phyloP scores from a whole-genome alignment of 306 rosid genomes.

The Trichosanthes truncata region DNA sequence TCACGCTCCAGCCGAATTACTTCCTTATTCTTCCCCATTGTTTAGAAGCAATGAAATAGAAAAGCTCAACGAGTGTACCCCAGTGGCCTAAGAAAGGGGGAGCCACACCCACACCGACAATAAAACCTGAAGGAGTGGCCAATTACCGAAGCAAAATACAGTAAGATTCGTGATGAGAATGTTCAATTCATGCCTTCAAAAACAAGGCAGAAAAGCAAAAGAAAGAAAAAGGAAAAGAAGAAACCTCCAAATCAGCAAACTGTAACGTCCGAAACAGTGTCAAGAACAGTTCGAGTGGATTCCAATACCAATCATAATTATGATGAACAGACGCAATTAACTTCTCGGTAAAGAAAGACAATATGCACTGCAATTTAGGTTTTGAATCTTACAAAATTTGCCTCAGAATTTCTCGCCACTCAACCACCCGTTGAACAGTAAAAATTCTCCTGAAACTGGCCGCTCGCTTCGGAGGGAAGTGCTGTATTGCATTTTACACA shows the following conservation, averaged over 20 bases:
- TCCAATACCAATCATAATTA: not conserved
- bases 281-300: not conserved
- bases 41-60: not conserved
- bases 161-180: not conserved
- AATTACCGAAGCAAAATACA: not conserved
- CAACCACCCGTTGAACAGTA: not conserved
- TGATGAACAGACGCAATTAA: not conserved
- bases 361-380: not conserved
- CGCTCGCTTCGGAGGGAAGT: not conserved
- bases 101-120: not conserved
- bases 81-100: not conserved
- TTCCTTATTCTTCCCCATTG: slow-evolving; percentile 34
- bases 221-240: not conserved
- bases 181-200: not conserved
- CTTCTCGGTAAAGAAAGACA: not conserved
- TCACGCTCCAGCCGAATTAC: slow-evolving; percentile 80
- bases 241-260: slow-evolving; percentile 5
- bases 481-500: not conserved
- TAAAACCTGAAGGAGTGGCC: not conserved
- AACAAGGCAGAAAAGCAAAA: not conserved
- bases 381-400: not conserved
- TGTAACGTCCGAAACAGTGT: not conserved
- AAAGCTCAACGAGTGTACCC: not conserved
- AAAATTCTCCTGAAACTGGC: not conserved
- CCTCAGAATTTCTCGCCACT: not conserved